Percentiles rank a stretch among this genome's conserved stretches.
These are phyloP conservation scores for Dalbergia cochinchinensis DNA, from an alignment of 306 rosid genomes.

Conservation along the genomic window DNA sequence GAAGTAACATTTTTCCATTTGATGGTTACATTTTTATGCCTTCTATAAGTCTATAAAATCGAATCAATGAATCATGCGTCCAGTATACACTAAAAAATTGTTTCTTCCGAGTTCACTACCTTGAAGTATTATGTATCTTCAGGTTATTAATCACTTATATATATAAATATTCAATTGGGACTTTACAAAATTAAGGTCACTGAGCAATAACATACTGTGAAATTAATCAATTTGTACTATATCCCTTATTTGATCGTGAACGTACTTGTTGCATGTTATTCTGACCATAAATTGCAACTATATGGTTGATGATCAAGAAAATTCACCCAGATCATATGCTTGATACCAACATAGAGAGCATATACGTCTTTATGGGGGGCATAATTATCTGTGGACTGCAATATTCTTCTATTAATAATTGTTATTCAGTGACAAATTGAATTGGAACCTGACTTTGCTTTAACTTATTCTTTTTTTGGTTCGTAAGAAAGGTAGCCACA, in stretches of 20 bases:
- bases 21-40: slow-evolving; percentile 32
- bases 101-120: no score
- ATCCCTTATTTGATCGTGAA: neutral
- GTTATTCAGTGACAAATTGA: slow-evolving; percentile 43
- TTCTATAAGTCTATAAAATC: neutral
- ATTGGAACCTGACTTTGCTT: slow-evolving; percentile 57
- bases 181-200: neutral
- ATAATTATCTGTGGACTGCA: slow-evolving; percentile 56
- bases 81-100: neutral
- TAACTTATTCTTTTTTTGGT: slow-evolving; percentile 51
- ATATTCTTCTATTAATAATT: slow-evolving; percentile 35
- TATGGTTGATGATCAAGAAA: slow-evolving; percentile 28
- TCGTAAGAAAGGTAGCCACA: slow-evolving; percentile 36
- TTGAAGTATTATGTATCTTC: neutral
- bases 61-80: neutral
- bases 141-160: neutral
- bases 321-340: slow-evolving; percentile 44
- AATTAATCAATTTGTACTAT: neutral
- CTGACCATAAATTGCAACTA: slow-evolving; percentile 35
- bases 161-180: neutral
- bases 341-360: slow-evolving; percentile 49
- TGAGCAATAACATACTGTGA: neutral
- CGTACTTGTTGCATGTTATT: slow-evolving; percentile 17
- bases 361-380: slow-evolving; percentile 44
- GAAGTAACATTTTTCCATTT: slow-evolving; percentile 36